Base-by-base conservation (phyloP, 495 filamentous ascomycete genomes). In the Penicillium cataractarum region DNA sequence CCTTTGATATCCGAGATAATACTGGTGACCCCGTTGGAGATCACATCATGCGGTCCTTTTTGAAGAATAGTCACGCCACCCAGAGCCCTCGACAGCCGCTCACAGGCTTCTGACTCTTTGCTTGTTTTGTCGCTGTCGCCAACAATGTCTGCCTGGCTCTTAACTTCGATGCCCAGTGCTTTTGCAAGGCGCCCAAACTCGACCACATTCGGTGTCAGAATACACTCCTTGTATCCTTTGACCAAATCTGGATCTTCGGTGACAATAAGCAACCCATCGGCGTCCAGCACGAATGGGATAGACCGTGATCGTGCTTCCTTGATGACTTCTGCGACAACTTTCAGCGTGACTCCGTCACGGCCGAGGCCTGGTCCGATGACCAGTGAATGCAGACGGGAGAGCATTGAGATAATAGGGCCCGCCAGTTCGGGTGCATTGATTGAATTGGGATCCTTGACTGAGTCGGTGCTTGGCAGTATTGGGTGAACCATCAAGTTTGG, bases 401-500 rank as follows among this genome's bases (percentile, higher is more conserved):
- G 84, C 87, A 99, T 90, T 55, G 76, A 82, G 67, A 94, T 85
- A 64, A 97, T 90, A 42, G 84, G 80, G n/a, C 76, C 69, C 17
- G 92, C 88, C 57, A 97, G 80, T 29, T 83, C 75, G 58, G 83
- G 78, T 15, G 82, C 80, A 67, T 86, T 81, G 32, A 72, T 73
- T 13, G 76, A 73, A 19, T 75, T 65, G 50, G 76, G 70, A 37
- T 80, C 73, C 48, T 75, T 67, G 68, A 82, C 71, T 73, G 84
- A 68, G 61, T 74, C 64, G 58, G 62, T 68, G 76, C 93, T 92
- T 33, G 93, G 92, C 83, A 99, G 93, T 53, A 96, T 83, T 3
- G 95, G 96, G 73, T 98, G 96, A 15, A 99, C 96, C 96, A 99
- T 98, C 15, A 99, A 80, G 77, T 98, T 97, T 10, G 95, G 95